Percentiles rank a stretch among this genome's conserved stretches.
Evolutionary conservation across 768 basidiomycete species (phyloP).

Genomic region (Tylopilus intermedius): DNA sequence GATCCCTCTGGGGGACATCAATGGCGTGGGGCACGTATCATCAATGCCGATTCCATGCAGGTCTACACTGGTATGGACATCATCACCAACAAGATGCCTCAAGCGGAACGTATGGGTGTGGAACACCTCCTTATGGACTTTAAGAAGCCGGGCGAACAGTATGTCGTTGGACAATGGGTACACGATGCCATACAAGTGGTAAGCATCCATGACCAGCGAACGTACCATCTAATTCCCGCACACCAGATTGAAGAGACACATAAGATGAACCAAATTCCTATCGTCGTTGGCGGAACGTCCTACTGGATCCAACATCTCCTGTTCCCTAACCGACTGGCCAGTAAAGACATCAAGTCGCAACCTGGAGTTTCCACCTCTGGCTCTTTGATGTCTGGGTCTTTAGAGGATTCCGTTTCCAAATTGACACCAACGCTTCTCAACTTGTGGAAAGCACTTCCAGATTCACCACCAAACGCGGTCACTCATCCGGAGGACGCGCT

Average conservation of each 20-base stretch:
- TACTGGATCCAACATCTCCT: conserved; percentile 98
- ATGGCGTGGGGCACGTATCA: conserved; percentile 66
- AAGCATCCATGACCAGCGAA: conserved; percentile 27
- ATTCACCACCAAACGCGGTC: conserved; percentile 52
- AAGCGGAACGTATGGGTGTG: conserved; percentile 70
- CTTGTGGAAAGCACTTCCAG: conserved; percentile 56
- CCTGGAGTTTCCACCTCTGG: neutral
- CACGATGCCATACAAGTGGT: conserved; percentile 75
- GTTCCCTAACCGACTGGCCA: conserved; percentile 71
- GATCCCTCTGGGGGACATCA: conserved; percentile 21
- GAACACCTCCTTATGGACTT: conserved; percentile 89
- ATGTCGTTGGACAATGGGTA: conserved; percentile 84
- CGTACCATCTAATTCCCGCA: neutral
- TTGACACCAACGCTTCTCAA: conserved; percentile 44
- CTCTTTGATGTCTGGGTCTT: conserved; percentile 30
- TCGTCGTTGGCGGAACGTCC: conserved; percentile 91
- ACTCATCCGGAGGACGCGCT: conserved; percentile 53
- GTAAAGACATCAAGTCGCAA: conserved; percentile 17
- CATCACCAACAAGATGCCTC: conserved; percentile 89
- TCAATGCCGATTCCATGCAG: conserved; percentile 99
- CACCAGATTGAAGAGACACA: conserved; percentile 74
- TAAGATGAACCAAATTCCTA: conserved; percentile 59
- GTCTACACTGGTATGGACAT: conserved; percentile 87
- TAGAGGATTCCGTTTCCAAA: conserved; percentile 38
- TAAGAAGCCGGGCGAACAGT: conserved; percentile 82